Conservation (phyloP, 305 asterid genomes). For the Petunia hybrid region DNA sequence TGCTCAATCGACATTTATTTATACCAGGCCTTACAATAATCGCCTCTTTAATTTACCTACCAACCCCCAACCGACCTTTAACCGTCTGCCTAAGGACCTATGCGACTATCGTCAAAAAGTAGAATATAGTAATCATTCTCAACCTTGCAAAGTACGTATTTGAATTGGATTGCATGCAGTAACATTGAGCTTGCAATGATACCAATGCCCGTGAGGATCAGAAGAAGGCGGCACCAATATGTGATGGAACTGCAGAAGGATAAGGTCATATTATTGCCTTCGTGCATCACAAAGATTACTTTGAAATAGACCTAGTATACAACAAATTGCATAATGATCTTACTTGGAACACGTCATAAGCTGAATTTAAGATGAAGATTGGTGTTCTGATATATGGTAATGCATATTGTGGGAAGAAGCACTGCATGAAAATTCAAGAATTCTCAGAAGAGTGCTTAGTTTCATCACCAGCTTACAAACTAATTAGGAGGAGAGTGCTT, state of each 20-base stretch:
- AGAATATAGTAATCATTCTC: not conserved
- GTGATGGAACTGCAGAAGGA: slow-evolving; percentile 69
- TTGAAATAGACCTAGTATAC: not conserved
- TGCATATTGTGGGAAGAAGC: slow-evolving; percentile 92
- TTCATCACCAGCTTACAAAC: slow-evolving; percentile 4
- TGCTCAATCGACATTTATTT: slow-evolving; percentile 2
- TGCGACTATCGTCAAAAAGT: not conserved
- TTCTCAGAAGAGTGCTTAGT: slow-evolving; percentile 31
- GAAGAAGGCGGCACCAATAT: slow-evolving; percentile 88
- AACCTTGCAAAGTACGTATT: slow-evolving; percentile 79
- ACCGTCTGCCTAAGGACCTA: not conserved
- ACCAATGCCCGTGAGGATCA: slow-evolving; percentile 88
- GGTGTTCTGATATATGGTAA: slow-evolving; percentile 76
- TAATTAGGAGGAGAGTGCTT: slow-evolving; percentile 25
- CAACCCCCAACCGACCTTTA: not conserved
- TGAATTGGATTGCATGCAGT: slow-evolving; percentile 65
- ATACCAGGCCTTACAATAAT: not conserved
- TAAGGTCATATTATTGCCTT: not conserved
- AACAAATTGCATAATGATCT: slow-evolving; percentile 38
- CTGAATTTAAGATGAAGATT: slow-evolving; percentile 84
- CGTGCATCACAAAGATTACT: slow-evolving; percentile 16
- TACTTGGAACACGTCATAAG: slow-evolving; percentile 92
- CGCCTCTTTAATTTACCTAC: not conserved
- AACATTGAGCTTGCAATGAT: slow-evolving; percentile 73
- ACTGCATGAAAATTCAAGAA: slow-evolving; percentile 53